Evolutionary conservation across 148 eudicot species (phyloP), one percentile per base, ranked within the genome.

Genomic region (Persicaria tinctoria): DNA sequence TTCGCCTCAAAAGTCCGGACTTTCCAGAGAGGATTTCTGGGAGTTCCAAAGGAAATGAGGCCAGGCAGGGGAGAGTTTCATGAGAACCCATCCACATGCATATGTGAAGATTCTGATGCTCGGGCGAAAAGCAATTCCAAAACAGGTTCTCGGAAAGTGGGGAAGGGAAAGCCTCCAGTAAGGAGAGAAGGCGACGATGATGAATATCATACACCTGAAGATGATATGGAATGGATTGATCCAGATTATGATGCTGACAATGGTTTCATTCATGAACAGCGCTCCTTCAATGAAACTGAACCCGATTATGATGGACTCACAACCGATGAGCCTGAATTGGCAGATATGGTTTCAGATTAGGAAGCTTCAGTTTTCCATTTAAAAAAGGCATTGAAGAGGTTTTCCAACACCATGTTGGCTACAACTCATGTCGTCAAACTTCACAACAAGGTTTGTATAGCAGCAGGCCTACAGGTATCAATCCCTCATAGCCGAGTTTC

Each of bases 11-110:
- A 83, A 78, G 88, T 85, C 32, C 89, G 86, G 73, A 83, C 81
- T 76, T 76, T 73, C 71, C 99, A 95, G 78, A 87, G 84, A 80
- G 97, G 96, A 73, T 95, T 95, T 79, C 88, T 95, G 94, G 99
- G 99, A 64, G 85, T 81, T 57, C 99, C 99, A 17, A 87, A 86
- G 70, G 99, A 95, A 81, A 80, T 85, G 76, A 89, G 91, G 83
- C 87, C 96, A 9, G 99, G 97, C 46, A 87, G 96, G 79, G 99
- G 99, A 63, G 92, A 79, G 78, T 95, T 92, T 78, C 99, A 95
- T 56, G 99, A 92, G 81, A 92, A 95, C 74, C 99, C 99, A 16
- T 79, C 96, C 50, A 57, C 92, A 14, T 95, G 99, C 82, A 88
- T 95, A 14, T 95, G 99, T 85, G 99, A 92, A 88, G 80, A 91